Evolutionary conservation across 768 basidiomycete genomes (phyloP), one percentile per base, ranked within the genome.

Genomic region (Paxillus rubicundulus): DNA sequence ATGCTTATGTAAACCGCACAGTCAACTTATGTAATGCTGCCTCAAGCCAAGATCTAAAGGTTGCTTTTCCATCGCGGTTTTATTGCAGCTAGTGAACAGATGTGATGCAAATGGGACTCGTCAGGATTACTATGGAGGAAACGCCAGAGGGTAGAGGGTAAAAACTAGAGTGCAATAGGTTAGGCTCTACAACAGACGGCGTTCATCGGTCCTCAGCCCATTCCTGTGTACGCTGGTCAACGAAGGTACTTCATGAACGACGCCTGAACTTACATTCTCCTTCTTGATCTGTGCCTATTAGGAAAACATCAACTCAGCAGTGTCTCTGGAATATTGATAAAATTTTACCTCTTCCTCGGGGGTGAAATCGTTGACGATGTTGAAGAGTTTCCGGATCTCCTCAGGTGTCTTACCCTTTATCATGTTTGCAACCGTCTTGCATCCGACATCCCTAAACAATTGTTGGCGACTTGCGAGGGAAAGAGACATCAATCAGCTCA

Each of bases 401-500:
- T 98, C 97, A 20, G 97, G 97, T 4, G 95, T 96, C 82, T 99
- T 99, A 32, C 97, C 97, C 78, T 99, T 98, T 82, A 99, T 98
- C 97, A 98, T 99, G 81, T 98, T 98, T 13, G 97, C 97, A 5
- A 97, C 95, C 4, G 93, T 97, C 80, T 97, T 96, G 83, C 95
- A 97, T 1, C 95, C 95, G 53, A 97, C 92, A 66, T 97, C 95
- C 60, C 93, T 96, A 59, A 34, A 27, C 36, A n/a, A 18, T 28
- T 27, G 47, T 54, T 33, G 42, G 54, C 44, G 30, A 43, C n/a
- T 14, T 20, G 20, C 41, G 30, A 14, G 47, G 16, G 63, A 43
- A 20, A 51, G 24, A 9, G 4, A 14, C 9, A 10, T 5, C 21
- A 4, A 20, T 9, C 30, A 24, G 77, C 90, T 60, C 64, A 97